A percentile compares a stretch with the other conserved stretches of the same genome.
Evolutionary conservation across 257 asterid genomes (phyloP).

Genomic region (Jacaranda copaia): DNA sequence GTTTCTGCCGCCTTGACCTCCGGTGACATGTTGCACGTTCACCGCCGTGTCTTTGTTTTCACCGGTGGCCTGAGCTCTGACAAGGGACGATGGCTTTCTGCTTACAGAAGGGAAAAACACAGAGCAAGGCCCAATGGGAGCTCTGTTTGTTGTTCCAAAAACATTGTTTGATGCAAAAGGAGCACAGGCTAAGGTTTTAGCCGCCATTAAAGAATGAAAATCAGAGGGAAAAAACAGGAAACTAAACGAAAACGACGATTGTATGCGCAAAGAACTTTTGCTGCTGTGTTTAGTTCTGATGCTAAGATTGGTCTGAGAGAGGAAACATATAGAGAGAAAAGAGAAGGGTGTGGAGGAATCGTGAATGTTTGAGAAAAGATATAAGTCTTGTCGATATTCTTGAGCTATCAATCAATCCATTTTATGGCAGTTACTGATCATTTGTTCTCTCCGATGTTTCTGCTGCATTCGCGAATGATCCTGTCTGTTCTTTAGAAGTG

Average conservation of each 20-base stretch:
- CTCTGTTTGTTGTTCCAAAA: slow-evolving; percentile 21
- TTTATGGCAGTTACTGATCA: neutral
- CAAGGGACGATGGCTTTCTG: slow-evolving; percentile 8
- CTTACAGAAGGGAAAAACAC: slow-evolving; percentile 45
- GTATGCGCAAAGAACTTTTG: neutral
- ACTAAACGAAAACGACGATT: neutral
- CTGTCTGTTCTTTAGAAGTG: neutral
- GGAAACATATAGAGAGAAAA: slow-evolving; percentile 32
- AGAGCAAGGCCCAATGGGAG: slow-evolving; percentile 37
- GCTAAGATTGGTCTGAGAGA: too few species aligned
- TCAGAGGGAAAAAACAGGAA: neutral
- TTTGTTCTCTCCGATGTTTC: slow-evolving; percentile 6
- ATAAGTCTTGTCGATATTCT: neutral
- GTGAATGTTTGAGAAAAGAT: slow-evolving; percentile 45
- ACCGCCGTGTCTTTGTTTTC: slow-evolving; percentile 58
- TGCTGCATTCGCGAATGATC: slow-evolving; percentile 46
- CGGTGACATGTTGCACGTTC: slow-evolving; percentile 54
- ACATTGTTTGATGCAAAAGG: slow-evolving; percentile 41
- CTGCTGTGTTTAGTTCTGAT: too few species aligned
- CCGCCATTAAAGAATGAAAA: slow-evolving; percentile 48
- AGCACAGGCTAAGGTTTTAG: slow-evolving; percentile 42
- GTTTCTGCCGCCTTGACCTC: slow-evolving; percentile 25
- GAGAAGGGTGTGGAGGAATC: slow-evolving; percentile 42
- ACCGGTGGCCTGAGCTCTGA: slow-evolving; percentile 55
- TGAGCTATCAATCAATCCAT: too few species aligned